Evolutionary conservation across 331 rosid genomes (phyloP), one percentile per base, ranked within the genome.

Genomic region (Malus hybrid): DNA sequence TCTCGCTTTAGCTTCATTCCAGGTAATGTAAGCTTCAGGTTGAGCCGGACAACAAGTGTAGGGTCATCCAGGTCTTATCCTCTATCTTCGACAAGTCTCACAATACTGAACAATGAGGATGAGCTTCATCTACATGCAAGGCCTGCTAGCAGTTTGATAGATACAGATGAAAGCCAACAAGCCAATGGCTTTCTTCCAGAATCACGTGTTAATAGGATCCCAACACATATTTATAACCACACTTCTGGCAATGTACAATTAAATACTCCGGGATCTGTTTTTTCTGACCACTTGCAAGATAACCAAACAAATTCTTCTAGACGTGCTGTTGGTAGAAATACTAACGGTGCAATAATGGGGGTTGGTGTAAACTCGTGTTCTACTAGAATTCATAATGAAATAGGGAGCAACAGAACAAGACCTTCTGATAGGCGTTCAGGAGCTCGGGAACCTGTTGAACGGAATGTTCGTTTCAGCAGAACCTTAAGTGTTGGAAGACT

Each of bases 401-500:
- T 81, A 36, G 97, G 81, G 73, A 86, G 67, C 73, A 64, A 16
- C 60, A 91, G 88, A 80, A 81, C 85, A 32, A 88, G 98, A 80
- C 79, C 79, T 64, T 75, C 67, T 42, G 96, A 86, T 73, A 84
- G 93, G 63, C 82, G 83, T 60, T 80, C 79, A 80, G 97, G 89
- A 69, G 77, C 82, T 79, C 90, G 92, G 71, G 97, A 92, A 81
- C 99, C 97, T 62, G 89, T 83, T 70, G 99, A 95, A 10, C 88
- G 88, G 39, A 95, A 92, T 85, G 96, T 92, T 78, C 97, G 87
- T 73, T 95, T 92, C 81, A 95, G 98, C 83, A 86, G 99, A 71
- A 95, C 99, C 34, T 80, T 95, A 33, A 95, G 99, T 78, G 99
- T 95, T 78, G 99, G 99, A 80, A 92, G 99, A 81, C 99, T 95